Conservation (phyloP, 208 protist genomes). For the Vickermania spadyakhi region DNA sequence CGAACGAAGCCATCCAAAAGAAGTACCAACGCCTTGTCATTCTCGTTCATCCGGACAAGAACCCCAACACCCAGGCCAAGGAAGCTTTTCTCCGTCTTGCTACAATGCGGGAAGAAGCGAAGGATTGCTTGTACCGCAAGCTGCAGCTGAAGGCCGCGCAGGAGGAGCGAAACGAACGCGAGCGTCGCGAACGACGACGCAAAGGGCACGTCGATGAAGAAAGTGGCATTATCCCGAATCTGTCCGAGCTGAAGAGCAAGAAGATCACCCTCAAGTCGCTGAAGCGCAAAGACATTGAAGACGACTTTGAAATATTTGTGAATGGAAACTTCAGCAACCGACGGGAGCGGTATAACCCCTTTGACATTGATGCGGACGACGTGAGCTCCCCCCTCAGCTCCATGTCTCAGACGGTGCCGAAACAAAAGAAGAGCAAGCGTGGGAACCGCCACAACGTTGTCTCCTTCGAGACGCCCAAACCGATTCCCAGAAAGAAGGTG, state of each 20-base stretch:
- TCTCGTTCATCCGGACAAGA: constrained; percentile 84
- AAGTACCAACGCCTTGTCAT: constrained; percentile 66
- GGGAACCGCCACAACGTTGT: background rate
- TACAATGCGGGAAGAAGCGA: constrained; percentile 33
- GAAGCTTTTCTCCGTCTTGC: constrained; percentile 71
- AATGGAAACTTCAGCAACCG: background rate
- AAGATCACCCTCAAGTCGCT: constrained; percentile 73
- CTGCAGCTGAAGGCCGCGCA: background rate
- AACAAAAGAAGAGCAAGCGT: background rate
- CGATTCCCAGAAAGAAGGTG: background rate
- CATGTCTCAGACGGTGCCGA: background rate
- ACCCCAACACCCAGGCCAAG: constrained; percentile 49
- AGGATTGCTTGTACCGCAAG: background rate
- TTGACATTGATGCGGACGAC: constrained; percentile 1
- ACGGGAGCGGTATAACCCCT: background rate
- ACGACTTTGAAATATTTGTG: constrained; percentile 57
- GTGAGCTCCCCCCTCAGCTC: background rate
- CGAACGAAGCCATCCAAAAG: constrained; percentile 41
- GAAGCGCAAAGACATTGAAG: constrained; percentile 63
- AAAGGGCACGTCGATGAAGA: background rate
- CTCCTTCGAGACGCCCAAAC: background rate
- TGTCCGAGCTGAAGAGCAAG: constrained; percentile 24
- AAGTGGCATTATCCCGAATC: constrained; percentile 9
- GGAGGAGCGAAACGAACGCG: background rate
- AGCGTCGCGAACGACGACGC: background rate